Percentiles rank a stretch among this genome's conserved stretches.
phyloP scores from a whole-genome alignment of 2,329 filamentous ascomycete genomes.

The Cercospora citrullina region DNA sequence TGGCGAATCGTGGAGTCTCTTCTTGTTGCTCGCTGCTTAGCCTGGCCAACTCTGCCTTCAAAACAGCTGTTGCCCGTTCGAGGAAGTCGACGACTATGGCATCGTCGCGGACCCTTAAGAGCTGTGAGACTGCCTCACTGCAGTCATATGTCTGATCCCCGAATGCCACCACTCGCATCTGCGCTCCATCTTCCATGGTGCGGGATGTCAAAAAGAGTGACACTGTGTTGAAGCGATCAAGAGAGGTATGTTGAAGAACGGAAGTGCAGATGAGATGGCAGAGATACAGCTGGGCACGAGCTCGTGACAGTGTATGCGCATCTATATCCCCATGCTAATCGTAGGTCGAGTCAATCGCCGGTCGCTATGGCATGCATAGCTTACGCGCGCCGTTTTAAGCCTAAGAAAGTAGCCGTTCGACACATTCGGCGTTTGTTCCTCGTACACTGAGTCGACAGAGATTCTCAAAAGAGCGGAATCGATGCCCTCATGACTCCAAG shows the following conservation, averaged over 20 bases:
- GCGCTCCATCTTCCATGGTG: constrained; percentile 9
- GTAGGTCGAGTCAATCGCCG: background rate
- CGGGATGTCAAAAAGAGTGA: constrained; percentile 3
- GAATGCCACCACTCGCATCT: constrained; percentile 24
- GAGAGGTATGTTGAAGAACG: constrained; percentile 2
- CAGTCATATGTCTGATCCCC: constrained; percentile 31
- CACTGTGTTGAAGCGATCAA: constrained; percentile 5
- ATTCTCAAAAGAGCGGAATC: background rate
- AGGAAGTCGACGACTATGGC: constrained; percentile 24
- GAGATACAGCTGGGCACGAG: background rate
- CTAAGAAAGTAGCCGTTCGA: background rate
- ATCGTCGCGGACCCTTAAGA: constrained; percentile 21
- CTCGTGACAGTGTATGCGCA: background rate
- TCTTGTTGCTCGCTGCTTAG: constrained; percentile 20
- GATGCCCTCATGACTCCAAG: background rate
- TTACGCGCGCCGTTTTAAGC: background rate
- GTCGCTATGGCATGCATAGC: background rate
- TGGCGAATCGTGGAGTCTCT: constrained; percentile 19
- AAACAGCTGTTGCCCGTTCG: constrained; percentile 14
- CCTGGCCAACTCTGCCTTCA: constrained; percentile 21
- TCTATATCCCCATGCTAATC: background rate
- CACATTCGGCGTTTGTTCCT: background rate
- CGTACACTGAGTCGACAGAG: background rate
- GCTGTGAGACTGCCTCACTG: constrained; percentile 17
- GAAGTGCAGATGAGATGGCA: background rate